Evolutionary conservation across 345 rosid genomes (phyloP), one percentile per base, ranked within the genome.

Genomic region (Erysimum cheiranthoides): DNA sequence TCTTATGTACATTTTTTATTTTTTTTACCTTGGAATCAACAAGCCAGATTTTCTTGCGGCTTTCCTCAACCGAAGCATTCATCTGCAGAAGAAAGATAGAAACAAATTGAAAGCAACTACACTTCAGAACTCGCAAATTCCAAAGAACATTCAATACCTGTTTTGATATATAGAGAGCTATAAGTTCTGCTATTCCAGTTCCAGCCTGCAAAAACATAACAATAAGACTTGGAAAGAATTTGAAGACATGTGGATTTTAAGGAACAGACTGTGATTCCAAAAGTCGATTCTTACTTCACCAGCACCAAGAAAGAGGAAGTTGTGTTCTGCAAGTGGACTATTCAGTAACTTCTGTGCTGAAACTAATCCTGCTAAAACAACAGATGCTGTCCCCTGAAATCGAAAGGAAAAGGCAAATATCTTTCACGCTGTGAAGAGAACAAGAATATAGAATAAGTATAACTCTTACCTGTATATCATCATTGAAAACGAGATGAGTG

Each of bases 141-240:
- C 49, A 14, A 13, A 25, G 27, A 12, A 9, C 17, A 30, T 53
- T 47, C 17, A 42, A 40, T 84, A 92, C 99, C 97, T 85, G 96
- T 79, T 87, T 95, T 27, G 99, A 92, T 68, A 88, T 84, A 82
- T 95, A 97, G 12, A 93, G 89, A 21, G 98, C 98, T 75, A 93
- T 90, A 62, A 95, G 98, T 66, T 93, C 97, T 56, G 98, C 97
- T 74, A 95, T 95, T 39, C 99, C 98, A 42, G 99, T 95, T 63
- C 99, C 99, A 76, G 98, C 99, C 98, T 95, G 82, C 82, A 81
- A 70, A 12, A 51, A 63, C 64, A 61, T 40, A 71, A 28, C 40
- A 52, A 47, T 10, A 39, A 76, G 45, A 49, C 42, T 30, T 47
- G 6, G 14, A 64, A 43, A 21, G 25, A 0, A 1, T 32, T 32